Conservation (phyloP, 2,329 filamentous ascomycete genomes). For the Peltaster fructicola region DNA sequence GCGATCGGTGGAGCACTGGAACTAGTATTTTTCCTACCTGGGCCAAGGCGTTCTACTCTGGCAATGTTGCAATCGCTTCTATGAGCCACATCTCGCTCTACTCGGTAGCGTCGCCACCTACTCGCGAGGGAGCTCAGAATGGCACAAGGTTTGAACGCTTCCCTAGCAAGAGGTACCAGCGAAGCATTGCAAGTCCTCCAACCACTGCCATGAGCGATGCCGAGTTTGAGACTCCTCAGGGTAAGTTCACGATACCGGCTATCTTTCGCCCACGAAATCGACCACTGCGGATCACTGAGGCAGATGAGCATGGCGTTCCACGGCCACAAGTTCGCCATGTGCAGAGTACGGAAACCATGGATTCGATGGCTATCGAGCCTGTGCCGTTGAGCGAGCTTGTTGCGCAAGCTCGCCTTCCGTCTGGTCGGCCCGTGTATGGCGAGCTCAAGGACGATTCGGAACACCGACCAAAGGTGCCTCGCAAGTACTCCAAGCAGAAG, state of each 20-base stretch:
- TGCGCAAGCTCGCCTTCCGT: conserved; percentile 9
- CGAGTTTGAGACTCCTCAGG: conserved; percentile 12
- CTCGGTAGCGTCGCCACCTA: no score
- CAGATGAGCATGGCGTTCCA: no score
- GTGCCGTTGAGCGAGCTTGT: no score
- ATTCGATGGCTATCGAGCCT: no score
- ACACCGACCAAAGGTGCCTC: conserved; percentile 6
- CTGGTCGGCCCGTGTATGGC: conserved; percentile 15
- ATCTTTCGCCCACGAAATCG: conserved; percentile 21
- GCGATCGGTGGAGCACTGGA: conserved; percentile 12
- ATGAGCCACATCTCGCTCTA: conserved; percentile 15
- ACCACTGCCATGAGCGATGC: conserved; percentile 13
- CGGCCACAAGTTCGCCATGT: no score
- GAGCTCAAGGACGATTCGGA: conserved; percentile 10
- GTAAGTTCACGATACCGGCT: conserved; percentile 17
- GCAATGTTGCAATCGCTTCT: conserved; percentile 11
- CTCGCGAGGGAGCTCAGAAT: no score
- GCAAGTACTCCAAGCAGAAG: conserved; percentile 16
- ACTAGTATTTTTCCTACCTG: conserved; percentile 19
- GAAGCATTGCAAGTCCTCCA: conserved; percentile 16
- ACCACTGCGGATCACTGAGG: no score
- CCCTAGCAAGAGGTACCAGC: no score
- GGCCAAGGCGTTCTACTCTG: conserved; percentile 20
- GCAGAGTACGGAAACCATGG: no score
- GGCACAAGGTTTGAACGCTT: no score